Evolutionary conservation across 805 yeast genomes (phyloP), one percentile per base, ranked within the genome.

Genomic region (Sugiyamaella americana): DNA sequence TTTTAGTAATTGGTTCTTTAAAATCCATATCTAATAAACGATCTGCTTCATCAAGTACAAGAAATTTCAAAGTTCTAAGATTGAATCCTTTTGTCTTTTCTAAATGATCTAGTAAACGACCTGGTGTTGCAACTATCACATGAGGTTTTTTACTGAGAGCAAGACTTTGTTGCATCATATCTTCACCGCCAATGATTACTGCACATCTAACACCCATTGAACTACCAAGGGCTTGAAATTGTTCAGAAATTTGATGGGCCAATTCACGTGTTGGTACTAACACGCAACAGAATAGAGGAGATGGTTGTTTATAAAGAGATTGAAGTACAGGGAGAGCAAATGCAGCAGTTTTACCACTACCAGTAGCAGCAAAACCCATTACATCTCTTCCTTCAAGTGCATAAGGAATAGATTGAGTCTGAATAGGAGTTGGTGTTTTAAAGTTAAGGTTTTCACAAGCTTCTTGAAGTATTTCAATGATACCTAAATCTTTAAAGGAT

Each of bases 281-380:
- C 1, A 93, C 93, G 55, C 93, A 79, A 3, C 95, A 95, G 65
- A 79, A 93, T 58, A 85, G 84, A 2, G 96, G 89, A 2, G 83
- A 73, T 59, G 91, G 96, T 22, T 82, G 88, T 46, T 87, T 80
- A 87, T 96, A 89, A 41, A 93, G 71, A 1, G 87, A 81, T 64
- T 93, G 97, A 26, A 93, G 72, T 39, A 93, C 87, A 1, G 98
- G 98, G 43, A 93, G 79, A 5, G 98, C 97, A 72, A 93, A 93
- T 0, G 98, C 98, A 0, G 98, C 98, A 0, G 98, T 93, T 66
- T 91, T 91, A 53, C 98, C 98, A 3, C 96, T 87, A 39, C 98
- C 98, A 0, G 98, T 91, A 61, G 91, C 96, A 0, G 98, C 98
- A 51, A 91, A 74, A 11, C 98, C 98, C 60, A 91, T 88, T 40